These are phyloP conservation scores for Poterioochromonas sp. DNA, from an alignment of 352 stramenopile genomes.

Conservation along the genomic window DNA sequence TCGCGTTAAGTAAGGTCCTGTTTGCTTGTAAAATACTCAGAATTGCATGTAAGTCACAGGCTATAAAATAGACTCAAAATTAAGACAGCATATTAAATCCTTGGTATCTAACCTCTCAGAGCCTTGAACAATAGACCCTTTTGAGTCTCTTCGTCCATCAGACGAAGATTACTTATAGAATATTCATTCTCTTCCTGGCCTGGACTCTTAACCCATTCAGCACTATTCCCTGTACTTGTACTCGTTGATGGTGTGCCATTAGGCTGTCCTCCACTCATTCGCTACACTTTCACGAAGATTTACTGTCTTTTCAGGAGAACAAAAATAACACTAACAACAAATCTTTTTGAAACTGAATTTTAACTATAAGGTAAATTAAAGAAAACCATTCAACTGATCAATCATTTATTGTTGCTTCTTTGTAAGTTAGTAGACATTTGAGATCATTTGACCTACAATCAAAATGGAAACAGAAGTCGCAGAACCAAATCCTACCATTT, in stretches of 20 bases:
- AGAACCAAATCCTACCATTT: conserved; percentile 75
- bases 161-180: neutral
- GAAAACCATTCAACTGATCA: no score
- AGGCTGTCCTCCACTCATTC: no score
- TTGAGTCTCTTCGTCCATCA: neutral
- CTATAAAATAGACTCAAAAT: neutral
- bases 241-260: no score
- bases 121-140: neutral
- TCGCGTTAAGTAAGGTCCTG: neutral
- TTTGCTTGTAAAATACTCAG: conserved; percentile 21
- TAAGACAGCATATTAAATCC: neutral
- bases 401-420: no score
- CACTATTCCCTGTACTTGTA: no score
- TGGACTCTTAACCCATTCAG: neutral
- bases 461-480: conserved; percentile 30
- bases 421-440: neutral
- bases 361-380: no score
- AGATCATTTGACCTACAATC: neutral
- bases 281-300: no score
- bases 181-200: neutral
- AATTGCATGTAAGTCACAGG: conserved; percentile 2
- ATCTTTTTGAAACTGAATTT: no score
- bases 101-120: neutral
- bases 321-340: no score
- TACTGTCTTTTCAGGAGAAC: no score